Evolutionary conservation across 1,284 basidiomycete species (phyloP), one percentile per base, ranked within the genome.

Genomic region (Ustilago bromivora): DNA sequence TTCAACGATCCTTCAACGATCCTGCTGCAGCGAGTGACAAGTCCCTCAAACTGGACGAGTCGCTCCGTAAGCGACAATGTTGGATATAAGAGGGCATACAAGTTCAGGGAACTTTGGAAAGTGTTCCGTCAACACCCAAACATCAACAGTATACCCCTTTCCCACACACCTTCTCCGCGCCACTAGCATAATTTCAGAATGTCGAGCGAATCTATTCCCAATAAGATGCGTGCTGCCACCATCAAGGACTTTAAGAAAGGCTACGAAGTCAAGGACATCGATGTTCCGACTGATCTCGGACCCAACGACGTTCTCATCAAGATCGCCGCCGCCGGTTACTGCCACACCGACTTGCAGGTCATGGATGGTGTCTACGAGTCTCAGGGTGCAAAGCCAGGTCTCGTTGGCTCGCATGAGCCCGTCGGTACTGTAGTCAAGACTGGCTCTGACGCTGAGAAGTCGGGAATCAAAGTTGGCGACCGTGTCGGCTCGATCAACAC

Each of bases 401-500:
- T 81, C 10, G 76, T 82, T n/a, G 81, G 81, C 51, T 73, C 69
- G 54, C 81, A 82, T 63, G 81, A 82, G 65, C 81, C 81, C 17
- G 81, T 67, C 11, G 82, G 82, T 35, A 77, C 67, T 23, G 73
- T 82, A 7, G 71, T 83, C 66, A 73, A 79, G 58, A 57, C 61
- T 9, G 62, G 79, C 54, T 75, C 79, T 3, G 72, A 61, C 17
- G 72, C 64, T 2, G 66, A 51, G 11, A 68, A 69, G 47, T 71
- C 64, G 11, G 57, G 65, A 34, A 51, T 82, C 70, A 83, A 83
- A 72, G 72, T 81, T 1, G 82, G 82, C 28, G 82, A 82, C 63
- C 79, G 80, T 43, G 83, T 82, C 28, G 83, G 83, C 41, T 83
- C 77, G 19, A 82, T 83, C 70, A 84, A 85, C 77, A 78, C 77